Evolutionary conservation across 495 filamentous ascomycete species (phyloP), one percentile per base, ranked within the genome.

Genomic region (Venustampulla echinocandica): DNA sequence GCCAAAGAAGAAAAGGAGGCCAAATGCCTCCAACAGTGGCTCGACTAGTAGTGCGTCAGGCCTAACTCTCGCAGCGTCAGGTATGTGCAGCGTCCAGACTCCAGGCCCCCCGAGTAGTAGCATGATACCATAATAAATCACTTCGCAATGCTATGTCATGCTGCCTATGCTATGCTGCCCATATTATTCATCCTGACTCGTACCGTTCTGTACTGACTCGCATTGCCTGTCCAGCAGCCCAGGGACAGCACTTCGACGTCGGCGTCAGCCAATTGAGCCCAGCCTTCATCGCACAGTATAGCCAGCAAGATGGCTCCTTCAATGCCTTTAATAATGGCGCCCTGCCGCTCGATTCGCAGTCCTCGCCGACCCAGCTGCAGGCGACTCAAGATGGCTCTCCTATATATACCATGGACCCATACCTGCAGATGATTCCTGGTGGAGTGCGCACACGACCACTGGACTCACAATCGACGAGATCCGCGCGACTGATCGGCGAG

Each of bases 1-100:
- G 28, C 56, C 56, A 18, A 56, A 56, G 46, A 55, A 56, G 49
- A 59, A 56, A 41, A 39, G 53, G 36, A 49, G 56, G 24, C 53
- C 49, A n/a, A 53, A 55, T 44, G 46, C 41, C 10, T 21, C 46
- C 20, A 58, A 52, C 43, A 46, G 45, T 3, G 52, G 52, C n/a
- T n/a, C n/a, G 19, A 11, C 23, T 13, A 43, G 39, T 37, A 44
- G 43, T 22, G 10, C 47, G 15, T n/a, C n/a, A n/a, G n/a, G n/a
- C n/a, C n/a, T n/a, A n/a, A n/a, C n/a, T n/a, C n/a, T n/a, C n/a
- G 47, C 42, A 42, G 43, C 41, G 27, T 47, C 50, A 28, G 50
- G 54, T 57, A 50, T 10, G 22, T 15, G 34, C 38, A 36, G 33
- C 28, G 6, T 14, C 9, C 15, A 13, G 27, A n/a, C n/a, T n/a